A percentile compares a stretch with the other conserved stretches of the same genome.
These are phyloP conservation scores for Suhomyces faveliae DNA, from an alignment of 805 yeast species.

Conservation along the genomic window DNA sequence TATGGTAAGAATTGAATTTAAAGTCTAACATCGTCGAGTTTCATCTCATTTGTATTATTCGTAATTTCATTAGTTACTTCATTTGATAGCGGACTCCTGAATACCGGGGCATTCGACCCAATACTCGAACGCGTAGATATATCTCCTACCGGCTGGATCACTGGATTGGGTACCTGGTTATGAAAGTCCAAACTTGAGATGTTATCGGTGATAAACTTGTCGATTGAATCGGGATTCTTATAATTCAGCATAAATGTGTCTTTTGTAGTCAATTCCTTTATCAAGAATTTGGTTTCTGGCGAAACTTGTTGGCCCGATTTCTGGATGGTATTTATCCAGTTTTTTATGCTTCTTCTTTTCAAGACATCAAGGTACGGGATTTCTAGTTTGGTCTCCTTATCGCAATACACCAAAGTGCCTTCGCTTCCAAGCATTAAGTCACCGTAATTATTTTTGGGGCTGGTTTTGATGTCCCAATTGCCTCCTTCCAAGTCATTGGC, in stretches of 20 bases:
- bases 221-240: constrained; percentile 24
- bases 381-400: constrained; percentile 51
- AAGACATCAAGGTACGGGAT: constrained; percentile 41
- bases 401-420: constrained; percentile 70
- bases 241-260: constrained; percentile 20
- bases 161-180: constrained; percentile 11
- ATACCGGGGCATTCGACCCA: constrained; percentile 4
- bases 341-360: constrained; percentile 29
- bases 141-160: background rate
- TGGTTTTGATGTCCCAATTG: constrained; percentile 67
- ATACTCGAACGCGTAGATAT: constrained; percentile 2
- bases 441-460: constrained; percentile 35
- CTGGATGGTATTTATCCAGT: constrained; percentile 32
- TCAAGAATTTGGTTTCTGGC: constrained; percentile 8
- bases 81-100: constrained; percentile 8
- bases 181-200: constrained; percentile 23
- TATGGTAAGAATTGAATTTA: constrained; percentile 57
- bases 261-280: constrained; percentile 20
- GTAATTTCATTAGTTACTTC: constrained; percentile 4
- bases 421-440: constrained; percentile 60
- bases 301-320: constrained; percentile 14
- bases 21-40: background rate
- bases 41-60: background rate
- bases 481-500: constrained; percentile 88
- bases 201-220: constrained; percentile 31